phyloP scores from a whole-genome alignment of 2,329 filamentous ascomycete species.

The Epichloe bromicola region DNA sequence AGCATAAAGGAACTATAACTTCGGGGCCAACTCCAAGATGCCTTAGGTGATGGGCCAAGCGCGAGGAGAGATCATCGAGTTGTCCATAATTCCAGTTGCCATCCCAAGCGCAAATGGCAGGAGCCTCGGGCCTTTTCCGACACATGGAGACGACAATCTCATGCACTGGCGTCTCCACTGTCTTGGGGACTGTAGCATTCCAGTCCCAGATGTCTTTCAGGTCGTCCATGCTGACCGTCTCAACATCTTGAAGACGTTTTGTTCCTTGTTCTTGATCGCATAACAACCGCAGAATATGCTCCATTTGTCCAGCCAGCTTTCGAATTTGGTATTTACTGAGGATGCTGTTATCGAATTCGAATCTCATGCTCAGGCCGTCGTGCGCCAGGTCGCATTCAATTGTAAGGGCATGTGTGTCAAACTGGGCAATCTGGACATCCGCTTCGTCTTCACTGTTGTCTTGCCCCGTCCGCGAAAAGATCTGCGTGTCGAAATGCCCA shows the following conservation, averaged over 20 bases:
- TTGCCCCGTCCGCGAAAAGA: background rate
- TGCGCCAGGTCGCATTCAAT: conserved; percentile 2
- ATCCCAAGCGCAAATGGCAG: conserved; percentile 17
- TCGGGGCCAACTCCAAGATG: conserved; percentile 3
- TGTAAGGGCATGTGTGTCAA: conserved; percentile 1
- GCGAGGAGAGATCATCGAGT: conserved; percentile 10
- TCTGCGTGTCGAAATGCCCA: background rate
- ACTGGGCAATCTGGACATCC: background rate
- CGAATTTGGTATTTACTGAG: background rate
- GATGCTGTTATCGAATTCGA: conserved; percentile 1
- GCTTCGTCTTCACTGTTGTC: background rate
- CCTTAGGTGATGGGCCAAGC: conserved; percentile 6
- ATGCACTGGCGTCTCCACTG: conserved; percentile 4
- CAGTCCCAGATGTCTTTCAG: conserved; percentile 6
- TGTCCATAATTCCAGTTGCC: conserved; percentile 27
- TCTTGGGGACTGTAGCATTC: conserved; percentile 3
- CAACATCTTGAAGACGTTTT: background rate
- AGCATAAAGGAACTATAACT: conserved; percentile 2
- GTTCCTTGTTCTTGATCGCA: background rate
- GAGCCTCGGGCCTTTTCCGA: conserved; percentile 3
- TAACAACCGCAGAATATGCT: background rate
- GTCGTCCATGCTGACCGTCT: conserved; percentile 1
- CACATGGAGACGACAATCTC: background rate
- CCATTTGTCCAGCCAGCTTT: conserved; percentile 1
- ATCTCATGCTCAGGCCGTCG: background rate